Percentiles rank a stretch among this genome's conserved stretches.
Evolutionary conservation across 768 basidiomycete genomes (phyloP).

Genomic region (Albatrellus ellisii): DNA sequence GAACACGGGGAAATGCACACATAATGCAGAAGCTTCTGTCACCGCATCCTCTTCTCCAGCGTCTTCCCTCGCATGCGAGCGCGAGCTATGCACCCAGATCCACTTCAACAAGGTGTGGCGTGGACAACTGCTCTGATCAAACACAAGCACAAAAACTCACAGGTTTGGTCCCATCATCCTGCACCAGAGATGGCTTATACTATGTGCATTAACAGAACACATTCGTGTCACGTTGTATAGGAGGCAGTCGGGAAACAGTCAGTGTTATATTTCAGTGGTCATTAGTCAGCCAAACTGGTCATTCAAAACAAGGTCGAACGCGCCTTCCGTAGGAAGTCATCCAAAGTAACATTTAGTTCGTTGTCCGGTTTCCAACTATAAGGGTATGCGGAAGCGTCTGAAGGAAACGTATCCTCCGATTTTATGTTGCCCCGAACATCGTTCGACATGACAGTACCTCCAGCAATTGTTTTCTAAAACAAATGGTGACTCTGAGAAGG

Average conservation of each 20-base stretch:
- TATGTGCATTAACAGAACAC: constrained; percentile 16
- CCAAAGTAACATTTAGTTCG: constrained; percentile 11
- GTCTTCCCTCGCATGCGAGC: neutral
- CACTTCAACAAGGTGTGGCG: neutral
- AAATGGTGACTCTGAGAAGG: too few relatives aligned
- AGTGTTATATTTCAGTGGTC: too few relatives aligned
- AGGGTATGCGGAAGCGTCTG: constrained; percentile 22
- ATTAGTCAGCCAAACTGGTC: too few relatives aligned
- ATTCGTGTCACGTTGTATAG: constrained; percentile 1
- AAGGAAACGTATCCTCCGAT: constrained; percentile 26
- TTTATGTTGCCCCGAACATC: too few relatives aligned
- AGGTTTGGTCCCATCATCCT: constrained; percentile 65
- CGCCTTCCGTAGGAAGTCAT: neutral
- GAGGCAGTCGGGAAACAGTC: too few relatives aligned
- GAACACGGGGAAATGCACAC: neutral
- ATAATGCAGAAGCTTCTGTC: neutral
- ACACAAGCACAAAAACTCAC: constrained; percentile 25
- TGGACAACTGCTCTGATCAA: neutral
- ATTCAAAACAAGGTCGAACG: too few relatives aligned
- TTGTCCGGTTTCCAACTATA: constrained; percentile 40
- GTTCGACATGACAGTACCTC: too few relatives aligned
- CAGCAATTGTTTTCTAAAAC: too few relatives aligned
- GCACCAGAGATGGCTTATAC: constrained; percentile 70
- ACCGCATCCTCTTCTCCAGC: neutral
- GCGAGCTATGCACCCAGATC: neutral